Evolutionary conservation across 164 flowering plant species (phyloP).

Genomic region (Hamamelis virginiana): DNA sequence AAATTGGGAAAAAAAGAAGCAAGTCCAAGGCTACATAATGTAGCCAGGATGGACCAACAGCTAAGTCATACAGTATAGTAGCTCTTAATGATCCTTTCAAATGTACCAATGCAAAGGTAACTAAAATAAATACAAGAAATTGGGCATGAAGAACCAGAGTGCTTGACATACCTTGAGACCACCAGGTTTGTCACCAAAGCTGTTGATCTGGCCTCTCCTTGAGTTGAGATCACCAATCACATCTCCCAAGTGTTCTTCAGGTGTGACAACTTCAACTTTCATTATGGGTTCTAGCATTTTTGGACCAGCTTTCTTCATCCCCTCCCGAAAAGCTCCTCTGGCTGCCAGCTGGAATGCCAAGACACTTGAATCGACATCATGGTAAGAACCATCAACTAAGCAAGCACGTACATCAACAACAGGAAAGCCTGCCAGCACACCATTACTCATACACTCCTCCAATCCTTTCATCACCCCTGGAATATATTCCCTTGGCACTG

Average conservation of each 20-base stretch:
- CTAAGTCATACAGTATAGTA: too few relatives aligned
- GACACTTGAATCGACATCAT: slow-evolving; percentile 98
- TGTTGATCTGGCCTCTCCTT: slow-evolving; percentile 94
- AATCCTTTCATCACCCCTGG: slow-evolving; percentile 96
- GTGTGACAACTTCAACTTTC: slow-evolving; percentile 95
- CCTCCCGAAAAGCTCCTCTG: slow-evolving; percentile 90
- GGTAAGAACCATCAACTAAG: slow-evolving; percentile 84
- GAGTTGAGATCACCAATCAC: slow-evolving; percentile 99
- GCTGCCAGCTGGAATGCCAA: slow-evolving; percentile 96
- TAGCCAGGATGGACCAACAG: too few relatives aligned
- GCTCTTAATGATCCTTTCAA: too few relatives aligned
- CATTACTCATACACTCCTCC: slow-evolving; percentile 89
- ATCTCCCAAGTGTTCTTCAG: slow-evolving; percentile 97
- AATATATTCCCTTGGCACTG: slow-evolving; percentile 89
- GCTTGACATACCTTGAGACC: slow-evolving; percentile 77
- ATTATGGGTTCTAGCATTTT: slow-evolving; percentile 92
- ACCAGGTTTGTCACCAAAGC: slow-evolving; percentile 90
- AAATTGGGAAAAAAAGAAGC: too few relatives aligned
- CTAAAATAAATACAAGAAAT: too few relatives aligned
- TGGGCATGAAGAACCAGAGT: neutral
- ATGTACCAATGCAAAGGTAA: too few relatives aligned
- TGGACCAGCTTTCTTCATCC: slow-evolving; percentile 78
- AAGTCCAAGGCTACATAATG: neutral
- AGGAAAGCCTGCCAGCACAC: slow-evolving; percentile 90
- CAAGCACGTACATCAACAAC: slow-evolving; percentile 93